A percentile compares a stretch with the other conserved stretches of the same genome.
Evolutionary conservation across 345 rosid genomes (phyloP).

Genomic region (Triadica sebifera): DNA sequence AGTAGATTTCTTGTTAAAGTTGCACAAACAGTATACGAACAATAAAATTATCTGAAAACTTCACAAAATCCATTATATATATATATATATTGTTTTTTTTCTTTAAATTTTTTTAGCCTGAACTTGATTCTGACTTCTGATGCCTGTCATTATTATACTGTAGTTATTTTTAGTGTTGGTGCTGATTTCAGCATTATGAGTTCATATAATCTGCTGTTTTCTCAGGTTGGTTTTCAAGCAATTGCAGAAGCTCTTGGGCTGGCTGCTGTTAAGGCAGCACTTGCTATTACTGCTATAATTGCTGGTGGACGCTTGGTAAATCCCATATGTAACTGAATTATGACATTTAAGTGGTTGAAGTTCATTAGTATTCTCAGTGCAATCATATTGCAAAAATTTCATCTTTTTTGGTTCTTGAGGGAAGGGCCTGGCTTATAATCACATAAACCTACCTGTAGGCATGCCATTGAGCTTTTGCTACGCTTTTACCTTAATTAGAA

Average conservation of each 20-base stretch:
- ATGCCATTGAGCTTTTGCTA: background rate
- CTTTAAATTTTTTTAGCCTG: background rate
- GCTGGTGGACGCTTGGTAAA: slow-evolving; percentile 97
- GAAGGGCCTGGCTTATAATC: background rate
- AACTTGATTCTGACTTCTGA: background rate
- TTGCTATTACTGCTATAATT: slow-evolving; percentile 92
- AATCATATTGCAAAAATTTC: slow-evolving; percentile 1
- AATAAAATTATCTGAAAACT: too few species aligned
- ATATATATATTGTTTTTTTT: background rate
- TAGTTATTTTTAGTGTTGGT: slow-evolving; percentile 8
- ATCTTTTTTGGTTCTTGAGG: background rate
- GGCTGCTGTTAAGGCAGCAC: slow-evolving; percentile 92
- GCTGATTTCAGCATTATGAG: slow-evolving; percentile 13
- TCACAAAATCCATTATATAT: background rate
- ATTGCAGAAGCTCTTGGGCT: slow-evolving; percentile 98
- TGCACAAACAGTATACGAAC: background rate
- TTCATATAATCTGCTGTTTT: slow-evolving; percentile 25
- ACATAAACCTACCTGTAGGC: background rate
- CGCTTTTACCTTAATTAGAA: slow-evolving; percentile 18
- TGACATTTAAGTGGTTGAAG: slow-evolving; percentile 15
- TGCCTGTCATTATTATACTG: background rate
- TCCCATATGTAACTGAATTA: slow-evolving; percentile 23
- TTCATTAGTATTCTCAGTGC: slow-evolving; percentile 16
- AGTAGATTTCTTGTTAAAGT: background rate
- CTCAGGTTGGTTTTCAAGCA: slow-evolving; percentile 92